Conservation (phyloP, 768 basidiomycete genomes). For the Mycena polygramma region DNA sequence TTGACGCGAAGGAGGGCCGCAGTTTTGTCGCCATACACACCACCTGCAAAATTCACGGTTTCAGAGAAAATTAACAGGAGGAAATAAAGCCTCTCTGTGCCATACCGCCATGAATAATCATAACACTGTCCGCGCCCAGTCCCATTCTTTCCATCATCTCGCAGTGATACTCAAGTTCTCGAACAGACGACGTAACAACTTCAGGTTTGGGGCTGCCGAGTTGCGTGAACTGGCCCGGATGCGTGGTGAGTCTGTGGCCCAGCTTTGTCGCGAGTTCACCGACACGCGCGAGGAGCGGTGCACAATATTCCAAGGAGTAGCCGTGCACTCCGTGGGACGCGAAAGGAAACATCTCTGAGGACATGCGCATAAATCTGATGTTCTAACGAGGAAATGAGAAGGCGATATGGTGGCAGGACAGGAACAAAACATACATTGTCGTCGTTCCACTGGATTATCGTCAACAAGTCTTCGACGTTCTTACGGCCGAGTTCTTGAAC, state of each 20-base stretch:
- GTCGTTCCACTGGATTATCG: conserved; percentile 93
- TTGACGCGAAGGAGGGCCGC: conserved; percentile 80
- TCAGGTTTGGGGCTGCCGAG: conserved; percentile 82
- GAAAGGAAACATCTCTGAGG: conserved; percentile 94
- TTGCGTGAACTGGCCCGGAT: conserved; percentile 91
- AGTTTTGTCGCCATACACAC: conserved; percentile 85
- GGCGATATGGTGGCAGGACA: neutral
- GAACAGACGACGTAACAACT: conserved; percentile 81
- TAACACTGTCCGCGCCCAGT: conserved; percentile 84
- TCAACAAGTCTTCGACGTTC: conserved; percentile 79
- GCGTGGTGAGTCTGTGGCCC: conserved; percentile 85
- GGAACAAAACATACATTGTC: conserved; percentile 64
- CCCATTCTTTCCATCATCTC: conserved; percentile 92
- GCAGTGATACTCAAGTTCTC: conserved; percentile 89
- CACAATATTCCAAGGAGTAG: conserved; percentile 85
- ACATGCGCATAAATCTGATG: conserved; percentile 90
- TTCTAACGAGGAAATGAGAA: conserved; percentile 52
- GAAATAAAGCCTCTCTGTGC: too few relatives aligned
- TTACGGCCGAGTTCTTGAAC: conserved; percentile 85
- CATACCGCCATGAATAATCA: conserved; percentile 84
- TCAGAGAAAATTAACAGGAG: too few relatives aligned
- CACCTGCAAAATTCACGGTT: conserved; percentile 53
- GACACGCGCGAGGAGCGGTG: conserved; percentile 63
- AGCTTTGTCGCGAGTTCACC: conserved; percentile 78
- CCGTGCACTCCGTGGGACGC: conserved; percentile 87